Percentiles rank a stretch among this genome's conserved stretches.
These are phyloP conservation scores for Chionographis japonica DNA, from an alignment of 106 monocot species.

Conservation along the genomic window DNA sequence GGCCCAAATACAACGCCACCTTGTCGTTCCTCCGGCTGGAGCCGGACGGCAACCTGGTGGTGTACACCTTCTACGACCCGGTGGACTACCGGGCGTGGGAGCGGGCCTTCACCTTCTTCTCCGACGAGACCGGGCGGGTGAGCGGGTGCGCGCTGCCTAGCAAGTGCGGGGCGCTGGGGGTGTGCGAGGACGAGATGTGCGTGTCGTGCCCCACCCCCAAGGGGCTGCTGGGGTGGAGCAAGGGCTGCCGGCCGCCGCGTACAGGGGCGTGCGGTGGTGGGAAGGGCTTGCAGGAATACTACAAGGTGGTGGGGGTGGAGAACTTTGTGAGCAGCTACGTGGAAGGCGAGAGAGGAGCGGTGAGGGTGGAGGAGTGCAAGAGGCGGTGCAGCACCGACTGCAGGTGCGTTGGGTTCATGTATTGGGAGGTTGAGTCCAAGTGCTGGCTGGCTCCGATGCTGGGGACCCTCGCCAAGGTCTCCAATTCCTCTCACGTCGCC, in stretches of 20 bases:
- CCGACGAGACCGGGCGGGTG: neutral
- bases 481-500: slow-evolving; percentile 15
- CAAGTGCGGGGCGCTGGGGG: slow-evolving; percentile 26
- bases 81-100: slow-evolving; percentile 18
- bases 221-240: slow-evolving; percentile 33
- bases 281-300: neutral
- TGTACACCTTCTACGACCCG: slow-evolving; percentile 16
- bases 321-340: slow-evolving; percentile 9
- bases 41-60: slow-evolving; percentile 19
- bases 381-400: slow-evolving; percentile 27
- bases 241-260: slow-evolving; percentile 7
- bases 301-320: slow-evolving; percentile 34
- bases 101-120: slow-evolving; percentile 11
- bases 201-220: slow-evolving; percentile 28
- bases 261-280: no score
- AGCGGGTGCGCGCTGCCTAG: slow-evolving; percentile 18
- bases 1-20: slow-evolving; percentile 21
- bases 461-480: slow-evolving; percentile 17
- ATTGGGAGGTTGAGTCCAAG: slow-evolving; percentile 13
- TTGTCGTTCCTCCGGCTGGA: slow-evolving; percentile 14
- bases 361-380: slow-evolving; percentile 21
- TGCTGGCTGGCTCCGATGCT: slow-evolving; percentile 28
- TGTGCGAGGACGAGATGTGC: slow-evolving; percentile 33
- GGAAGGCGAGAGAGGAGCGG: slow-evolving; percentile 5
- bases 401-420: slow-evolving; percentile 28